Percentiles rank a stretch among this genome's conserved stretches.
These are phyloP conservation scores for Aspergillus sclerotioniger DNA, from an alignment of 495 filamentous ascomycete species.

Conservation along the genomic window DNA sequence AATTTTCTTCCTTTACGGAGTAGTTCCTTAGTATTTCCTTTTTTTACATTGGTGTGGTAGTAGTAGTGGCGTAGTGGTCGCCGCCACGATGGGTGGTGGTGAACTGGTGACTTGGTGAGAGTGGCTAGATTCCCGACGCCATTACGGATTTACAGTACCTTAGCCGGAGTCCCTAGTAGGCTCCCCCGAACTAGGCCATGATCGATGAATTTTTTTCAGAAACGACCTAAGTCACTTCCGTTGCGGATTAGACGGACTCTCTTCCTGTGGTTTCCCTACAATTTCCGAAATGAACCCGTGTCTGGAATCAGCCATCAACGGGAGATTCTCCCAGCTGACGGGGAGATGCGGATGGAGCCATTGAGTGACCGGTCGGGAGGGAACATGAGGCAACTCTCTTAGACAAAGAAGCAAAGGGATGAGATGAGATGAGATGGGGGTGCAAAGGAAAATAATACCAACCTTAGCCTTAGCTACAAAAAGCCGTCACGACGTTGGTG, in stretches of 20 bases:
- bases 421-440: too few species aligned
- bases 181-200: neutral
- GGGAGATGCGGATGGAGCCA: neutral
- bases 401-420: conserved; percentile 5
- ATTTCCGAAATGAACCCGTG: conserved; percentile 6
- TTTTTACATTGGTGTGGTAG: conserved; percentile 15
- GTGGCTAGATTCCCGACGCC: conserved; percentile 13
- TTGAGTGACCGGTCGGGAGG: neutral
- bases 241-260: conserved; percentile 1
- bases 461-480: neutral
- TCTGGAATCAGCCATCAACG: conserved; percentile 6
- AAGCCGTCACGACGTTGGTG: neutral
- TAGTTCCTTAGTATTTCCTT: conserved; percentile 10
- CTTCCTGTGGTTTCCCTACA: conserved; percentile 7
- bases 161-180: neutral
- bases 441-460: conserved; percentile 2
- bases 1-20: conserved; percentile 14
- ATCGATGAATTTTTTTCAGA: neutral
- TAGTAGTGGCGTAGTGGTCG: neutral
- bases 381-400: neutral
- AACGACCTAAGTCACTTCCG: neutral
- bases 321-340: neutral
- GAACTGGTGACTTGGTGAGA: conserved; percentile 6
- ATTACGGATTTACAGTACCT: conserved; percentile 15
- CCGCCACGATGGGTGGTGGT: neutral